Evolutionary conservation across 495 filamentous ascomycete species (phyloP), one percentile per base, ranked within the genome.

Genomic region (Penicillium coprophilum): DNA sequence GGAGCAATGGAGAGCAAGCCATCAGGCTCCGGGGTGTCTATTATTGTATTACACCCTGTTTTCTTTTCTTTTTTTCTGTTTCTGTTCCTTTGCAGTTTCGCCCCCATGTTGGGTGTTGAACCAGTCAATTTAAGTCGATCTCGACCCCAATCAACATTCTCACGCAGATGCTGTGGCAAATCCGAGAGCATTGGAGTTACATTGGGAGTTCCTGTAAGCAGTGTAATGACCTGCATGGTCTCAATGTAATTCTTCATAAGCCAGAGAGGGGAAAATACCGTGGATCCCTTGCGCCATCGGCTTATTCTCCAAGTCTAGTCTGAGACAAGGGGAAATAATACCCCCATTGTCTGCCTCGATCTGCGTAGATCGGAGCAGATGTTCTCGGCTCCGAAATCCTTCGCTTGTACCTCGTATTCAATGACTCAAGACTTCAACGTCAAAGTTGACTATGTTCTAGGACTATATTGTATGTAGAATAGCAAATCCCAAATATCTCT

Each of bases 201-300:
- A 38, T 36, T 7, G 34, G 8, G 34, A 38, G 13, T 38, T 32
- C 30, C 3, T 17, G 15, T 36, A 36, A 36, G 34, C 19, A 23
- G 20, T 5, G 24, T 55, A 55, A 30, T 47, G 17, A 53, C 39
- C 34, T 48, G 36, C 47, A 46, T 41, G 44, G 40, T 38, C 34
- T 20, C 51, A 43, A 43, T 54, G 34, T n/a, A 36, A 38, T 38
- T 38, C 31, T 15, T 34, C 34, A 54, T 31, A 45, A 44, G 15
- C 32, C 34, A n/a, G 30, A 32, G 32, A 41, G 34, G 53, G 44
- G 53, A 34, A n/a, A 46, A 58, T 47, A 38, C 55, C 47, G 55
- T 56, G 53, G 45, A 51, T 57, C 55, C 55, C 55, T 50, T 58
- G 53, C 53, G 53, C 55, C 39, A 27, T 40, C 38, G 38, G 55